Base-by-base conservation (phyloP, 805 yeast species). In the Lipomyces starkeyi region DNA sequence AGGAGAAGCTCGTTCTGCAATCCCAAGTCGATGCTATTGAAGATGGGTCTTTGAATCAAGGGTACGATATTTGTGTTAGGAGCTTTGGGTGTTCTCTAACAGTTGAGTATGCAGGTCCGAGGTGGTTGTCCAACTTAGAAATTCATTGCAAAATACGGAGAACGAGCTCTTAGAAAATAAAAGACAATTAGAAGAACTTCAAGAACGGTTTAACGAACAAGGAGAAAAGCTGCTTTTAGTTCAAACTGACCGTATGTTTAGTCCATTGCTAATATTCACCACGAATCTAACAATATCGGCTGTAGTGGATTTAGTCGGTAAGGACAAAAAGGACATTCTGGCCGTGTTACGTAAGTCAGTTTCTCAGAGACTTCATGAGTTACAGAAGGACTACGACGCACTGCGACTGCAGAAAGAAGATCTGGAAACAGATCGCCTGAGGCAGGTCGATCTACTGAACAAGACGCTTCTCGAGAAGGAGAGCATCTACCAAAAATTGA, bases 381-480 rank as follows among this genome's bases (percentile, higher is more conserved):
- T 68, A 20, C 69, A 68, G 49, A n/a, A 55, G 9, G 63, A 66
- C 25, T 62, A 56, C 56, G 58, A 66, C n/a, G 35, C 9, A 0
- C 58, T 68, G 29, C 62, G 35, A 3, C 25, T 40, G 8, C 62
- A 63, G 29, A 63, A 60, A 14, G 34, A 29, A 2, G 35, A 52
- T 11, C 59, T 67, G 2, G 65, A 56, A 52, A n/a, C 58, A 14
- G 58, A 63, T 17, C 22, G 29, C 32, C n/a, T 25, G 40, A 49
- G 40, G 40, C 59, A 59, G 29, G 29, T 58, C 13, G 71, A 69
- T 47, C 53, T 60, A 8, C 66, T 69, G 6, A 35, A 43, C 47
- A 58, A 58, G 54, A 57, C 64, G n/a, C 47, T 63, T 9, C 37
- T 64, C 11, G 72, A 69, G 35, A 69, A 69, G 49, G 72, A 69